Evolutionary conservation across 2,329 filamentous ascomycete genomes (phyloP).

Genomic region (Stagonosporopsis chrysanthemi): DNA sequence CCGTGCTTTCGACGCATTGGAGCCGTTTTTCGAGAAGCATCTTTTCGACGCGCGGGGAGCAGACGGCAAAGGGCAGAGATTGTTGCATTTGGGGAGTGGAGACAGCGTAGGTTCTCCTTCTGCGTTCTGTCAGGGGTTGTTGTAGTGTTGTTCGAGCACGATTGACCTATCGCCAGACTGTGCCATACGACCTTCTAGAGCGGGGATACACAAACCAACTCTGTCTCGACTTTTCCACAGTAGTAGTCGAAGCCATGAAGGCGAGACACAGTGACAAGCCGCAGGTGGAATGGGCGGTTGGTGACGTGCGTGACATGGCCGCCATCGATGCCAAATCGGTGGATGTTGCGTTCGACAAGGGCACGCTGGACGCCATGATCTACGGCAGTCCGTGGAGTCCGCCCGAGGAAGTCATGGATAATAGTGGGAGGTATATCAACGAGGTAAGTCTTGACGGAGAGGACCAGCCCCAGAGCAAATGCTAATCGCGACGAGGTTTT

Average conservation of each 20-base stretch:
- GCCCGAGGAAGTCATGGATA: conserved; percentile 58
- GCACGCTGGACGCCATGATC: conserved; percentile 64
- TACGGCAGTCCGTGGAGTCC: conserved; percentile 63
- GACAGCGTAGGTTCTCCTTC: not conserved
- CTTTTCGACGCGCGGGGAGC: not conserved
- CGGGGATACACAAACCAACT: conserved; percentile 2
- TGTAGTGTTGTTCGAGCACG: no score
- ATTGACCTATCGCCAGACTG: not conserved
- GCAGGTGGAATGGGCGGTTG: conserved; percentile 39
- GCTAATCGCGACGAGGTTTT: conserved; percentile 46
- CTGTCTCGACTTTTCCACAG: conserved; percentile 62
- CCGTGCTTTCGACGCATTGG: not conserved
- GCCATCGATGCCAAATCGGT: conserved; percentile 53
- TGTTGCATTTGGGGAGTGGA: not conserved
- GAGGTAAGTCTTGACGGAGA: conserved; percentile 51
- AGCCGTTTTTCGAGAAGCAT: not conserved
- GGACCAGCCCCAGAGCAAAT: no score
- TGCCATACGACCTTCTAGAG: conserved; percentile 7
- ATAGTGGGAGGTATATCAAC: conserved; percentile 58
- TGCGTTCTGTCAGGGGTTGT: no score
- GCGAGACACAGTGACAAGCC: conserved; percentile 43
- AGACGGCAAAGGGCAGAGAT: not conserved
- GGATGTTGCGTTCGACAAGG: conserved; percentile 66
- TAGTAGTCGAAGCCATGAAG: conserved; percentile 63
- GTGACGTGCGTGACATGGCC: conserved; percentile 62